These are phyloP conservation scores for Salvia splendens DNA, from an alignment of 257 asterid species.

Conservation along the genomic window DNA sequence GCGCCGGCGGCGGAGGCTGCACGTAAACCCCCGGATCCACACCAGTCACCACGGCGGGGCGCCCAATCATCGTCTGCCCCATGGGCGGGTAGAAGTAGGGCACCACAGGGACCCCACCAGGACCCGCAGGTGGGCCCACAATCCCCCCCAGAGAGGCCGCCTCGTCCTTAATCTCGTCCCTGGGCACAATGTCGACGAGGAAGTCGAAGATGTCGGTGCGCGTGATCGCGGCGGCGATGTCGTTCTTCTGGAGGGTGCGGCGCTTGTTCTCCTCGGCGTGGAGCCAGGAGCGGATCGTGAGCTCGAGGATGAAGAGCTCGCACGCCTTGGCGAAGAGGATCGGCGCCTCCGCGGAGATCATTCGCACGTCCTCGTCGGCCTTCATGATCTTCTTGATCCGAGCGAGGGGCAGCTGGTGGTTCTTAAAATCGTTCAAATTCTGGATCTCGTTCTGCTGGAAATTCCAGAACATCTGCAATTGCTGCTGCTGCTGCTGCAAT, in stretches of 20 bases:
- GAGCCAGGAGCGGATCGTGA: conserved; percentile 90
- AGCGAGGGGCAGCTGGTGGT: conserved; percentile 87
- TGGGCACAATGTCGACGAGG: conserved; percentile 81
- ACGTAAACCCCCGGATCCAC: conserved; percentile 66
- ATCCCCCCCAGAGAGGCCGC: conserved; percentile 48
- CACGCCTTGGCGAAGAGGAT: conserved; percentile 90
- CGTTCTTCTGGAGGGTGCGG: conserved; percentile 84
- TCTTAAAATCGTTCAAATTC: conserved; percentile 80
- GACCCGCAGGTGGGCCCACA: conserved; percentile 44
- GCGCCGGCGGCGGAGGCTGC: conserved; percentile 52
- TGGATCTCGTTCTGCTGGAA: conserved; percentile 77
- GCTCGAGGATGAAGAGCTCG: conserved; percentile 88
- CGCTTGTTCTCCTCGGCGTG: conserved; percentile 98
- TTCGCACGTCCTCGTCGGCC: conserved; percentile 92
- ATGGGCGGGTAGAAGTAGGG: conserved; percentile 80
- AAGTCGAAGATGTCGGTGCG: conserved; percentile 88
- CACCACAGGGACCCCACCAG: conserved; percentile 75
- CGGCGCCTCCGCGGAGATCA: conserved; percentile 97
- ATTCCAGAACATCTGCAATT: conserved; percentile 77
- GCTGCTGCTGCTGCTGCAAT: conserved; percentile 81
- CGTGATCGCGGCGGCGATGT: conserved; percentile 90
- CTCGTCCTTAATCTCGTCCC: conserved; percentile 88
- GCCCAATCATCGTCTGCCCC: conserved; percentile 84
- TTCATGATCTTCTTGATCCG: conserved; percentile 95
- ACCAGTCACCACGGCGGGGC: conserved; percentile 57